phyloP scores from a whole-genome alignment of 805 yeast genomes.

The Candida caryicola region DNA sequence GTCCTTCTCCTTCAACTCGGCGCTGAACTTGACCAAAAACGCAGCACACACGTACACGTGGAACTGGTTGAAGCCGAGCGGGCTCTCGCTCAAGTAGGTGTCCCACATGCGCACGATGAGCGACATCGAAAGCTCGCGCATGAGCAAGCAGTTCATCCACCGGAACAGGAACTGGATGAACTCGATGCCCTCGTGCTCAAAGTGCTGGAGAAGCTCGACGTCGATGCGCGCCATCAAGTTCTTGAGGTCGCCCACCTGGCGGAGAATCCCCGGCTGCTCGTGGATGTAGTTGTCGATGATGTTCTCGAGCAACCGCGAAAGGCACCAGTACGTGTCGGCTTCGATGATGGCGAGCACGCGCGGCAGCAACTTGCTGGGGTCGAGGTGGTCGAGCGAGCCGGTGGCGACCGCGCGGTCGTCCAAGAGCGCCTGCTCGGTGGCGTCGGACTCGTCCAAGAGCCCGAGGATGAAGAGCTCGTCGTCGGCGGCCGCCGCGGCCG shows the following conservation, averaged over 20 bases:
- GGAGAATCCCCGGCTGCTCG: constrained; percentile 94
- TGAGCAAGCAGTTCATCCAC: constrained; percentile 97
- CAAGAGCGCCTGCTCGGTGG: constrained; percentile 22
- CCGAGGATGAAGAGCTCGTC: constrained; percentile 34
- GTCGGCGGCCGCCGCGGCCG: constrained; percentile 13
- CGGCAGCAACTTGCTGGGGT: constrained; percentile 58
- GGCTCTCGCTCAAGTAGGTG: constrained; percentile 76
- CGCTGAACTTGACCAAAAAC: constrained; percentile 83
- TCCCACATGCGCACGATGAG: constrained; percentile 97
- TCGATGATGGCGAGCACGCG: constrained; percentile 70
- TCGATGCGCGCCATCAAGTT: constrained; percentile 82
- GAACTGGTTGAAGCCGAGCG: constrained; percentile 81
- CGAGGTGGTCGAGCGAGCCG: constrained; percentile 51
- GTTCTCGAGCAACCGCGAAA: constrained; percentile 85
- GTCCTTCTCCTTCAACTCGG: constrained; percentile 75
- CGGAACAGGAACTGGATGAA: constrained; percentile 93
- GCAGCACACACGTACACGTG: constrained; percentile 98
- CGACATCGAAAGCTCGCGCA: constrained; percentile 83
- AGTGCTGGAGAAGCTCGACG: constrained; percentile 64
- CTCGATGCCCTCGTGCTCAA: constrained; percentile 80
- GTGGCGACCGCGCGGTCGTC: constrained; percentile 22
- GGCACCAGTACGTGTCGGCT: constrained; percentile 97
- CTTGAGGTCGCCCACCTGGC: constrained; percentile 81
- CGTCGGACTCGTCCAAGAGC: constrained; percentile 27
- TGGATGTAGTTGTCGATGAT: constrained; percentile 96